Percentiles rank a stretch among this genome's conserved stretches.
Conservation (phyloP, 1,284 basidiomycete genomes). For the Pyrrhoderma lamaoense region DNA sequence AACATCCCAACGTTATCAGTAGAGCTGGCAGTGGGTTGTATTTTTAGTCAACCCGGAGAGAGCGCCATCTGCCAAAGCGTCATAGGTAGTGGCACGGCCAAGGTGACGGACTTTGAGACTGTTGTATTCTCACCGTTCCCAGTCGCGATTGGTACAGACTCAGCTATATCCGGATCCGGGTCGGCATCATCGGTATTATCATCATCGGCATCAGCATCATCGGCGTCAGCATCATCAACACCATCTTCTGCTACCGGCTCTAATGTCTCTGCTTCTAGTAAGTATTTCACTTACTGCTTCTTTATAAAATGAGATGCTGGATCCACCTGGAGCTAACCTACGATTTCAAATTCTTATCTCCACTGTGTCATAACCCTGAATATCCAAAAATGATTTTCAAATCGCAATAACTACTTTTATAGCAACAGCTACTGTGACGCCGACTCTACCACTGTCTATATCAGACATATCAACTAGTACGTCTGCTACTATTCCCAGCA, state of each 20-base stretch:
- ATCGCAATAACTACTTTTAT: too few species aligned
- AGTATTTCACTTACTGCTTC: too few species aligned
- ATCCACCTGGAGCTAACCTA: too few species aligned
- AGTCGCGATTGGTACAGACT: not conserved
- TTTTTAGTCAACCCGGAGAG: not conserved
- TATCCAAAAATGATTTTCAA: too few species aligned
- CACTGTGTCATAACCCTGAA: too few species aligned
- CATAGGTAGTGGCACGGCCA: not conserved
- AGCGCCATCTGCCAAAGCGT: constrained; percentile 11
- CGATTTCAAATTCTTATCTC: too few species aligned
- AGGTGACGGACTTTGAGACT: not conserved
- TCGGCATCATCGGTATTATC: not conserved
- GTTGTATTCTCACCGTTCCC: constrained; percentile 8
- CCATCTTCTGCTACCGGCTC: too few species aligned
- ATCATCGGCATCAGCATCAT: not conserved
- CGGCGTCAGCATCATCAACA: not conserved
- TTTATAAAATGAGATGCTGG: too few species aligned
- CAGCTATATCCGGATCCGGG: too few species aligned
- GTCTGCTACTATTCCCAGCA: too few species aligned
- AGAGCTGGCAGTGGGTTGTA: constrained; percentile 1
- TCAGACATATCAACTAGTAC: not conserved
- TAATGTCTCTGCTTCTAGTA: too few species aligned
- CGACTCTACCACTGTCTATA: not conserved
- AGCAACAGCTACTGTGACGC: not conserved
- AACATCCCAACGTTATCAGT: constrained; percentile 8